Evolutionary conservation across 257 asterid genomes (phyloP), one percentile per base, ranked within the genome.

Genomic region (Lavandula angustifolia): DNA sequence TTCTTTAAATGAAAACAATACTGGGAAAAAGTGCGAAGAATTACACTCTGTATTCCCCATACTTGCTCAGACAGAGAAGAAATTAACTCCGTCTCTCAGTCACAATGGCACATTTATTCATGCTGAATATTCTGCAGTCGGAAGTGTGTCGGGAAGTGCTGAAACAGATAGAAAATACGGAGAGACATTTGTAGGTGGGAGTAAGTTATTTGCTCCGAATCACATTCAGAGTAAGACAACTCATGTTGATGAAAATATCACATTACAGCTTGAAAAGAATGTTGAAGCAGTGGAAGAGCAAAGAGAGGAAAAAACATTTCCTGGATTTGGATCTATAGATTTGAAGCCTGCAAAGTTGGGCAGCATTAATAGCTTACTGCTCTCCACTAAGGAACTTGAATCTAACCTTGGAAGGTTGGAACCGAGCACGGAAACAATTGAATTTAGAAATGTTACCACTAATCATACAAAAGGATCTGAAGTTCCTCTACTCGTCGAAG

Each of bases 161-260:
- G 84, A 64, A 72, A 71, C 71, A 65, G 67, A 81, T 73, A 75
- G 78, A 67, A 86, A 64, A 64, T 72, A 70, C 48, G 73, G 54
- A 54, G 83, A 73, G 76, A 70, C 68, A 22, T 42, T 53, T 69
- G 10, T 42, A 13, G 63, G 67, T 61, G 17, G 17, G 48, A 65
- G 29, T 29, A 60, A 49, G 61, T 54, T 52, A 42, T 34, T 31
- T 51, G 33, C 60, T 55, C 29, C 62, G 11, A 54, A 48, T n/a
- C 7, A 31, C 78, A 64, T 60, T 61, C 62, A 68, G 65, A 43
- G 49, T 9, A 82, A 72, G 74, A 51, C 52, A 40, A 13, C 62
- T 68, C 43, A 55, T 37, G 49, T 17, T 53, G 51, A 51, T 55
- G 75, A 60, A 33, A 75, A 64, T 64, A 71, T 61, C 67, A 16